Percentiles rank a stretch among this genome's conserved stretches.
phyloP scores from a whole-genome alignment of 2,329 filamentous ascomycete species.

The Stenocarpella maydis region DNA sequence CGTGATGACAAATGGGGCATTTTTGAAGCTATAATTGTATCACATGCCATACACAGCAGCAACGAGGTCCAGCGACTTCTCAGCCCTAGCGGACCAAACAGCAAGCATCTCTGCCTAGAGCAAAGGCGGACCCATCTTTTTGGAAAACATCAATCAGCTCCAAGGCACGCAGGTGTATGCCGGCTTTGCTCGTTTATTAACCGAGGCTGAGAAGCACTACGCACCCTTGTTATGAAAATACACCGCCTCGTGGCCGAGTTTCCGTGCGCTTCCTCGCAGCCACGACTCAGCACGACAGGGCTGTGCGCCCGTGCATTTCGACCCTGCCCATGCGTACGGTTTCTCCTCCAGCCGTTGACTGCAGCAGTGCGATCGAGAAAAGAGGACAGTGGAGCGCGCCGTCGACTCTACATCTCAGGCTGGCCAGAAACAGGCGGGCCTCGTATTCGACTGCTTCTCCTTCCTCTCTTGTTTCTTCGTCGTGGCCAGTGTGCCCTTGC shows the following conservation, averaged over 20 bases:
- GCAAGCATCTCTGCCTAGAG: neutral
- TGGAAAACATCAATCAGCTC: neutral
- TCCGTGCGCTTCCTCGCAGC: neutral
- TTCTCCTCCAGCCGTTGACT: no score
- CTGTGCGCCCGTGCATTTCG: neutral
- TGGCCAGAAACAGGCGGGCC: slow-evolving; percentile 11
- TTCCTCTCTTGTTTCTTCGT: neutral
- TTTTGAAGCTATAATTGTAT: neutral
- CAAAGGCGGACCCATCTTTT: neutral
- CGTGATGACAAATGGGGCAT: neutral
- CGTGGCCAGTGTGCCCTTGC: neutral
- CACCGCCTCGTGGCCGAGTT: neutral
- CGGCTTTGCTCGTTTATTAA: no score
- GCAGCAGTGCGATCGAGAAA: neutral
- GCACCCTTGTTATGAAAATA: neutral
- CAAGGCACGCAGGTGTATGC: neutral
- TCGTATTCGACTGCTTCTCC: neutral
- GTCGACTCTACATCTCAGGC: neutral
- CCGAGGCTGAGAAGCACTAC: neutral
- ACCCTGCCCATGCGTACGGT: slow-evolving; percentile 2
- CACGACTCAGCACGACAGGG: neutral
- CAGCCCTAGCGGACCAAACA: neutral
- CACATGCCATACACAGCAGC: neutral
- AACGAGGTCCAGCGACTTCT: no score
- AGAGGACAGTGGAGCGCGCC: neutral